Base-by-base conservation (phyloP, 1,284 basidiomycete genomes). In the Pholiota adiposa region DNA sequence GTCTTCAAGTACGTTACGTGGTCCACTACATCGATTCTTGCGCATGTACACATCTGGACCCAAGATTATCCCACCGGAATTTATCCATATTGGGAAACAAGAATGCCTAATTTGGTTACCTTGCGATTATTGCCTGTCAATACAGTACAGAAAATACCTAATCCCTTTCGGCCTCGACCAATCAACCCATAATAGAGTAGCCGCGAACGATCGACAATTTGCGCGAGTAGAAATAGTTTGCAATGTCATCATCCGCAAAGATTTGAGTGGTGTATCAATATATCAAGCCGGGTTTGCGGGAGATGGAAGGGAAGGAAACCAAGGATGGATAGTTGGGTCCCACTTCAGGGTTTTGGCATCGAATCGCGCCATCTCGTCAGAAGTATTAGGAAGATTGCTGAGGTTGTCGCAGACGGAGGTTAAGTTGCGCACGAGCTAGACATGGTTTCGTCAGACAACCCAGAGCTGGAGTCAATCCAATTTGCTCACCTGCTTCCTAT, bases 261-360 rank as follows among this genome's bases (percentile, higher is more conserved):
- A n/a, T n/a, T n/a, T n/a, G n/a, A 27, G 31, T 6, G 31, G 31
- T 18, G n/a, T n/a, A n/a, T n/a, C n/a, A 23, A 31, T 9, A 23
- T 2, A n/a, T 41, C 23, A 29, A 25, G 25, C 18, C 14, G 1
- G 16, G 7, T 23, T 3, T 11, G 21, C 11, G n/a, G 23, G 5
- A 19, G 29, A 16, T 18, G 19, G 16, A 5, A 58, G 9, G 14
- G n/a, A 51, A 14, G 78, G 78, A 58, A 77, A 75, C 75, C 75
- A 75, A 36, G 73, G 72, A 56, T 73, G 64, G 3, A 65, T 44
- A 12, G 44, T 48, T 6, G 69, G 66, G 50, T 75, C 72, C 75
- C 75, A 77, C 48, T 71, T 70, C 9, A 60, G 63, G 16, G 67
- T 38, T 7, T 63, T 63, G 0, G 68, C 65, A 55, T 74, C 69